A percentile compares a stretch with the other conserved stretches of the same genome.
These are phyloP conservation scores for Tulasnella calospora DNA, from an alignment of 768 basidiomycete species.

Conservation along the genomic window DNA sequence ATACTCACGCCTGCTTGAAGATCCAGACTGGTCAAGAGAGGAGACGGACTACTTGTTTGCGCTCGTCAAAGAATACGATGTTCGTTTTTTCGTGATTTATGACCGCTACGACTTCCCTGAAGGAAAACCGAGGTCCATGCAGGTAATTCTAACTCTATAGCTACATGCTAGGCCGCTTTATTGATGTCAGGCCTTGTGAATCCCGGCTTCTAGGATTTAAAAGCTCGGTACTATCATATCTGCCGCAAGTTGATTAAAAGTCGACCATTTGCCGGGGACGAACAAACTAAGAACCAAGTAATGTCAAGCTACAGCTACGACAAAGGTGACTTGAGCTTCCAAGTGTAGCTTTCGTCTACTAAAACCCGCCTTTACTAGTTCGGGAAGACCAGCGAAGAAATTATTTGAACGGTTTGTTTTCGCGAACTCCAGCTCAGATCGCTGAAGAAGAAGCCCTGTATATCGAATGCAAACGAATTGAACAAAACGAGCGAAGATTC, in stretches of 20 bases:
- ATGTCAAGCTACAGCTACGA: slow-evolving; percentile 78
- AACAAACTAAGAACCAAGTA: slow-evolving; percentile 59
- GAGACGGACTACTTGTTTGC: slow-evolving; percentile 91
- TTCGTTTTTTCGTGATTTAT: slow-evolving; percentile 81
- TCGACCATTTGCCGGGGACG: slow-evolving; percentile 80
- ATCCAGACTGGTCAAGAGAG: slow-evolving; percentile 82
- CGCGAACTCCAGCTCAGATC: slow-evolving; percentile 81
- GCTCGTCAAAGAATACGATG: slow-evolving; percentile 74
- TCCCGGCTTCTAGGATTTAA: slow-evolving; percentile 61
- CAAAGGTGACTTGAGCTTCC: slow-evolving; percentile 52
- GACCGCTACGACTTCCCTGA: slow-evolving; percentile 79
- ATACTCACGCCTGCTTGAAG: slow-evolving; percentile 64
- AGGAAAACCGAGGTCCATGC: slow-evolving; percentile 56
- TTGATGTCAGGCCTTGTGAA: neutral
- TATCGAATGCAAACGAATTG: slow-evolving; percentile 88
- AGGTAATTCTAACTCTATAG: slow-evolving; percentile 46
- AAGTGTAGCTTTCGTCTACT: neutral
- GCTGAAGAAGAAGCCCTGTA: slow-evolving; percentile 94
- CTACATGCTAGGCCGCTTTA: neutral
- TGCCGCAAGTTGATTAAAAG: slow-evolving; percentile 83
- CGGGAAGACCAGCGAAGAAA: slow-evolving; percentile 84
- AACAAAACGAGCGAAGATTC: slow-evolving; percentile 85
- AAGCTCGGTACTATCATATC: slow-evolving; percentile 88
- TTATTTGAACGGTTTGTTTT: slow-evolving; percentile 81
- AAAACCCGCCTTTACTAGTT: slow-evolving; percentile 44